These are phyloP conservation scores for Trichomonas vaginalis DNA, from an alignment of 208 protist genomes.

Conservation along the genomic window DNA sequence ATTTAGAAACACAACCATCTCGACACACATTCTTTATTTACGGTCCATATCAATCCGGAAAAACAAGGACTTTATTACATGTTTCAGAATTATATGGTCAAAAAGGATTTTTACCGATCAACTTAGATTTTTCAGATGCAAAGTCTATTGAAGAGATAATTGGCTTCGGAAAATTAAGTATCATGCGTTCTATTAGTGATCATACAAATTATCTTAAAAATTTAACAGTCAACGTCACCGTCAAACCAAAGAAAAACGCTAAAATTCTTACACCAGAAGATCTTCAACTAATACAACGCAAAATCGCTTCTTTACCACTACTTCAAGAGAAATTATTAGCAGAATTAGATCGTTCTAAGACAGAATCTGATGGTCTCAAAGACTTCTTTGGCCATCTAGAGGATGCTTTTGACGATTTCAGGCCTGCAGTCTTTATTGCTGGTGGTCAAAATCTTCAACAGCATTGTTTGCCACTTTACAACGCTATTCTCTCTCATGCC, in stretches of 20 bases:
- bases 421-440: not conserved
- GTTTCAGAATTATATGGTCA: not conserved
- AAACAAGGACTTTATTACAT: not conserved
- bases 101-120: not conserved
- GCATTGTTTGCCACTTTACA: not conserved
- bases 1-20: not conserved
- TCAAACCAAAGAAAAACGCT: not conserved
- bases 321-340: not conserved
- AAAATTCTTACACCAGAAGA: not conserved
- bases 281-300: not conserved
- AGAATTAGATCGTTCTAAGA: not conserved
- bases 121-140: not conserved
- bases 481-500: not conserved
- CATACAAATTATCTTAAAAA: not conserved
- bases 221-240: not conserved
- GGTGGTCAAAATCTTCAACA: not conserved
- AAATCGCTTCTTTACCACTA: not conserved
- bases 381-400: not conserved
- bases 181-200: not conserved
- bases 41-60: not conserved
- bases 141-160: not conserved
- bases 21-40: not conserved
- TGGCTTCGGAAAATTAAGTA: not conserved
- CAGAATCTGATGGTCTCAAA: not conserved
- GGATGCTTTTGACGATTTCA: not conserved